Conservation (phyloP, 345 rosid species). For the Arabidopsis arenosa region DNA sequence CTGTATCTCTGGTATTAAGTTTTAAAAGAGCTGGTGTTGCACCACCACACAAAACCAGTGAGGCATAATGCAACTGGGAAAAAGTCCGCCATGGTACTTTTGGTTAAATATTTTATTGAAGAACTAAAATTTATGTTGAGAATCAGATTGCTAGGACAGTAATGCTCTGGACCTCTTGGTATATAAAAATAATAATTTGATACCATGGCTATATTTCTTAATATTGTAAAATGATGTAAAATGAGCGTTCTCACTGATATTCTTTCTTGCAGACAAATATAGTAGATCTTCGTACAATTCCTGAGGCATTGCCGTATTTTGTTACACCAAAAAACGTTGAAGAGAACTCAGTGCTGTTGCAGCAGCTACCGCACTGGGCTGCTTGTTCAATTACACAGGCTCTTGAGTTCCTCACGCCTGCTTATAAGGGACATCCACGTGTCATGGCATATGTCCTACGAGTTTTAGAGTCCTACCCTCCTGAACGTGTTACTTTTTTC, state of each 20-base stretch:
- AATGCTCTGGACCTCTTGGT: slow-evolving; percentile 22
- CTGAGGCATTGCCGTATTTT: slow-evolving; percentile 97
- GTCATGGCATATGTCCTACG: slow-evolving; percentile 99
- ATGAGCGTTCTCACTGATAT: slow-evolving; percentile 25
- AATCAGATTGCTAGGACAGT: slow-evolving; percentile 2
- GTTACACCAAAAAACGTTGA: slow-evolving; percentile 96
- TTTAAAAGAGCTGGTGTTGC: slow-evolving; percentile 5
- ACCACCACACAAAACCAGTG: slow-evolving; percentile 15
- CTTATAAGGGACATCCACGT: slow-evolving; percentile 96
- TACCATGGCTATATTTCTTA: slow-evolving; percentile 21
- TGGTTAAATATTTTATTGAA: neutral
- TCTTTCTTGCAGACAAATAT: slow-evolving; percentile 71
- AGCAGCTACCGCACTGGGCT: slow-evolving; percentile 99
- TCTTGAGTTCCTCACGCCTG: slow-evolving; percentile 93
- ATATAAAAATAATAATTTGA: slow-evolving; percentile 15
- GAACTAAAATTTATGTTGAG: slow-evolving; percentile 2
- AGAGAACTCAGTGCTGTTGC: slow-evolving; percentile 90
- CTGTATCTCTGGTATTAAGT: slow-evolving; percentile 6
- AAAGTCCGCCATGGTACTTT: slow-evolving; percentile 10
- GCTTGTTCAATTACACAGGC: slow-evolving; percentile 97
- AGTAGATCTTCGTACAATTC: slow-evolving; percentile 75
- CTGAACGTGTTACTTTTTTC: slow-evolving; percentile 92
- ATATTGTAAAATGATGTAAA: slow-evolving; percentile 28
- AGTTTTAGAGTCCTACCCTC: slow-evolving; percentile 99
- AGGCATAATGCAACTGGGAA: slow-evolving; percentile 24